Percentiles rank a stretch among this genome's conserved stretches.
These are phyloP conservation scores for Pseudogymnoascus sp. DNA, from an alignment of 2,329 filamentous ascomycete species.

Conservation along the genomic window DNA sequence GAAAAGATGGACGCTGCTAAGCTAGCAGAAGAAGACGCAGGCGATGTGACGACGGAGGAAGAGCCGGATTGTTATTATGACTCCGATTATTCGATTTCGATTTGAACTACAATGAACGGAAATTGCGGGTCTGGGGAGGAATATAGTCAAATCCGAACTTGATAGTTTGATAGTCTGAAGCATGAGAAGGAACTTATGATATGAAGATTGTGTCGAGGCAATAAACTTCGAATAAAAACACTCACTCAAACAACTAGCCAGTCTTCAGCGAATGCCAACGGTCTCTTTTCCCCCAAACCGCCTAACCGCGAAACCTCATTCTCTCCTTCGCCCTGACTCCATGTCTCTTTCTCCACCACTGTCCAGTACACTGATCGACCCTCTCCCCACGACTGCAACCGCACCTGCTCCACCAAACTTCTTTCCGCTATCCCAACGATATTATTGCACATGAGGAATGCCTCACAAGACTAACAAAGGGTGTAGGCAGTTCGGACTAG, in stretches of 20 bases:
- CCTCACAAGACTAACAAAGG: no score
- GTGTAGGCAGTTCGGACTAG: no score
- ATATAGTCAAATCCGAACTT: no score
- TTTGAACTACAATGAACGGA: no score
- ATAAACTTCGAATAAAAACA: not conserved
- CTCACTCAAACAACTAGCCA: not conserved
- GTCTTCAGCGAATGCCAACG: not conserved
- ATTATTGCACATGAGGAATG: no score
- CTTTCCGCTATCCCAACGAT: not conserved
- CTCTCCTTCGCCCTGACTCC: not conserved
- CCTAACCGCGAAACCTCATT: not conserved
- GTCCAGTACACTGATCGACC: not conserved
- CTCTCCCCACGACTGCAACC: not conserved
- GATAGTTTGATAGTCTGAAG: no score
- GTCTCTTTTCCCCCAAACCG: not conserved
- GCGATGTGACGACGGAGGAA: slow-evolving; percentile 13
- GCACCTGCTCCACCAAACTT: not conserved
- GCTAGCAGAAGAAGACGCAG: not conserved
- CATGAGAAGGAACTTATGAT: no score
- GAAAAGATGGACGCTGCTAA: slow-evolving; percentile 10
- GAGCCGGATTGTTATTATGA: no score
- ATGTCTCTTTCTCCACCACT: not conserved
- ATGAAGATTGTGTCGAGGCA: no score
- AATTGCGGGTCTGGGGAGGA: no score
- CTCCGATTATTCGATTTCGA: no score